These are phyloP conservation scores for Coffea canephora DNA, from an alignment of 257 asterid species.

Conservation along the genomic window DNA sequence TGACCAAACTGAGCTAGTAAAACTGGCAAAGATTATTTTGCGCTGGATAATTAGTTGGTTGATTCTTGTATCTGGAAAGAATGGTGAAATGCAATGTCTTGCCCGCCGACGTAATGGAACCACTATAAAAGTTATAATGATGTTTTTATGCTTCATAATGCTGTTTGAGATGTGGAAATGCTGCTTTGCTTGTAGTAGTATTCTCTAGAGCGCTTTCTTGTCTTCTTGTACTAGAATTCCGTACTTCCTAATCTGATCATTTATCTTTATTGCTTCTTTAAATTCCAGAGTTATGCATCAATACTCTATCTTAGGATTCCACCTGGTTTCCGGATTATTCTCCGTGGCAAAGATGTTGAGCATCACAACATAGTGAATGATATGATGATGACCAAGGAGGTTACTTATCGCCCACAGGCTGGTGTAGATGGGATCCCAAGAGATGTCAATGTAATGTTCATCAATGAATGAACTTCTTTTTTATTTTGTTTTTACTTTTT, in stretches of 20 bases:
- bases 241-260: neutral
- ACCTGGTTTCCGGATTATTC: constrained; percentile 71
- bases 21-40: neutral
- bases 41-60: neutral
- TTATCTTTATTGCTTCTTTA: constrained; percentile 20
- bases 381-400: constrained; percentile 96
- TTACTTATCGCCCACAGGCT: constrained; percentile 86
- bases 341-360: constrained; percentile 90
- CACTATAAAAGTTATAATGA: neutral
- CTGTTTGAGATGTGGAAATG: neutral
- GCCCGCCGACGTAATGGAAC: neutral
- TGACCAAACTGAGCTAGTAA: neutral
- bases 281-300: constrained; percentile 85
- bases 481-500: neutral
- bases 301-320: constrained; percentile 92
- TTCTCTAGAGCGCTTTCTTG: neutral
- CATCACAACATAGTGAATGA: constrained; percentile 96
- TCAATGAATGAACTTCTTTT: constrained; percentile 1
- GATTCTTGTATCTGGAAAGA: neutral
- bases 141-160: neutral
- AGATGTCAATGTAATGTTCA: constrained; percentile 54
- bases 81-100: neutral
- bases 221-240: neutral
- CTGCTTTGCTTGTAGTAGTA: neutral
- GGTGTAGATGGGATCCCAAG: constrained; percentile 66